Evolutionary conservation across 1,139 yeast species (phyloP).

Genomic region (Geotrichum fermentans): DNA sequence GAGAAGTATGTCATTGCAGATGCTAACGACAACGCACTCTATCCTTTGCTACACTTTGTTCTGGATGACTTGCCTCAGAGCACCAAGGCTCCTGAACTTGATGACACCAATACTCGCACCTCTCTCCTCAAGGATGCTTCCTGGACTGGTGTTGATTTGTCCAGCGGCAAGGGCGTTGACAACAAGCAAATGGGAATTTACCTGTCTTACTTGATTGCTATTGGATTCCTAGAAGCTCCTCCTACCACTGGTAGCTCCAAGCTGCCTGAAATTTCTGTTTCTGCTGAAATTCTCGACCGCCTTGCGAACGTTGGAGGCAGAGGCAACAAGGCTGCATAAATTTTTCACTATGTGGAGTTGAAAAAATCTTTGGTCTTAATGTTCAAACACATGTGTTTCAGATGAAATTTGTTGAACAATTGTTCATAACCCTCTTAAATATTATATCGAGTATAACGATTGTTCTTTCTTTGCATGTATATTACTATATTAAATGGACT

Average conservation of each 20-base stretch:
- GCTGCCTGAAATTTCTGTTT: constrained; percentile 57
- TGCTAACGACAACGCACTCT: constrained; percentile 75
- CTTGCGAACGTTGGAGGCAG: constrained; percentile 85
- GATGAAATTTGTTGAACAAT: neutral
- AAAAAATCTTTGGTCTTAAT: neutral
- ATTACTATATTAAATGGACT: too few relatives aligned
- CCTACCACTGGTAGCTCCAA: constrained; percentile 39
- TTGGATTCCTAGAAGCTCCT: constrained; percentile 73
- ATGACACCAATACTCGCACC: constrained; percentile 68
- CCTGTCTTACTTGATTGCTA: constrained; percentile 68
- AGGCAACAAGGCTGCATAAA: constrained; percentile 32
- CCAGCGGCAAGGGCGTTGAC: constrained; percentile 71
- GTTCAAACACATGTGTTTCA: neutral
- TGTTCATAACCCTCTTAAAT: too few relatives aligned
- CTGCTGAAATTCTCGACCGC: constrained; percentile 57
- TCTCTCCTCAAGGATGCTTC: constrained; percentile 57
- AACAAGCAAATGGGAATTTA: constrained; percentile 64
- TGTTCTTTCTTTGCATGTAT: neutral
- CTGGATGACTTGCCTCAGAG: constrained; percentile 84
- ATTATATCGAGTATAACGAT: too few relatives aligned
- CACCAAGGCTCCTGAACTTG: constrained; percentile 93
- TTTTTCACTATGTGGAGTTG: too few relatives aligned
- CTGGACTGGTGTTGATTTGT: constrained; percentile 62
- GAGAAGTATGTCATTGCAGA: constrained; percentile 72
- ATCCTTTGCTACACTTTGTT: constrained; percentile 90